Conservation (phyloP, 2,329 filamentous ascomycete genomes). For the Exophiala bonariae region DNA sequence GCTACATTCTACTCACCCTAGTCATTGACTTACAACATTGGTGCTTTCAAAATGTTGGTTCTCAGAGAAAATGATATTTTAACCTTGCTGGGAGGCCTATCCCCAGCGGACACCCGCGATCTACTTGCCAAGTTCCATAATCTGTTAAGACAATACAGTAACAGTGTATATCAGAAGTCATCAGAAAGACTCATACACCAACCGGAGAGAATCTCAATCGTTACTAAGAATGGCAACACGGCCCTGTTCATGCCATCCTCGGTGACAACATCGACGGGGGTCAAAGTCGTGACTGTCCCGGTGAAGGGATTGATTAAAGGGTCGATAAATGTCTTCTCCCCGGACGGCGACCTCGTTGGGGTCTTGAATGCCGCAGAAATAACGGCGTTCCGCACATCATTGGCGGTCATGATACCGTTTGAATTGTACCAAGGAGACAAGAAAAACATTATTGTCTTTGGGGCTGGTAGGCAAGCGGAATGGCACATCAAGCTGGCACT, state of each 20-base stretch:
- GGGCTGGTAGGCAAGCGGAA: conserved; percentile 50
- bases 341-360: conserved; percentile 62
- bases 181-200: conserved; percentile 40
- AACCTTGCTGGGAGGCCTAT: conserved; percentile 14
- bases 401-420: conserved; percentile 61
- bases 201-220: conserved; percentile 42
- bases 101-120: conserved; percentile 31
- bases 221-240: conserved; percentile 46
- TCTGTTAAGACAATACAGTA: conserved; percentile 35
- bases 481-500: conserved; percentile 52
- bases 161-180: conserved; percentile 28
- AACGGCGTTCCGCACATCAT: conserved; percentile 77
- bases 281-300: conserved; percentile 69
- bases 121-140: conserved; percentile 39
- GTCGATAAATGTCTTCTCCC: conserved; percentile 67
- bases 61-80: conserved; percentile 15
- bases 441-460: conserved; percentile 43
- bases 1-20: no score
- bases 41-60: not conserved
- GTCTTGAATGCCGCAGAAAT: conserved; percentile 72
- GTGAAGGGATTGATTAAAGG: conserved; percentile 58
- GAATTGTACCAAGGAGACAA: conserved; percentile 15
- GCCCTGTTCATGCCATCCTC: conserved; percentile 75
- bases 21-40: no score
- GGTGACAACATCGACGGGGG: conserved; percentile 62